A percentile compares a stretch with the other conserved stretches of the same genome.
Evolutionary conservation across 768 basidiomycete genomes (phyloP).

Genomic region (Pisolithus sp.): DNA sequence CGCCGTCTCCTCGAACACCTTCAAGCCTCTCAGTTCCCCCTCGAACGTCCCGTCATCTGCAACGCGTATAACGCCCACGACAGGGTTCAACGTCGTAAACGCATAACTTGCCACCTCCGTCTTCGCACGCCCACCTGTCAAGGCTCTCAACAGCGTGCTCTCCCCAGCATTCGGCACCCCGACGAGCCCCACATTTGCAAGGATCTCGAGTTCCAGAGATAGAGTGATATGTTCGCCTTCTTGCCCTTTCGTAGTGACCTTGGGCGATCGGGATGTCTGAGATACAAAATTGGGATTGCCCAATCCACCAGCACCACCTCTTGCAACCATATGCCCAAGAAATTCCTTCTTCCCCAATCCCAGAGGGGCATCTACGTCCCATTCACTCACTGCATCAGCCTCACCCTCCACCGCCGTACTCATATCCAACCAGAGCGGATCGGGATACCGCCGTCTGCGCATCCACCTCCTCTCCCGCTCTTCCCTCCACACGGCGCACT

Average conservation of each 20-base stretch:
- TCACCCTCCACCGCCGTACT: slow-evolving; percentile 44
- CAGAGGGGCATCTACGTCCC: slow-evolving; percentile 44
- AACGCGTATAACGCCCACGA: slow-evolving; percentile 85
- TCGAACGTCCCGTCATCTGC: slow-evolving; percentile 73
- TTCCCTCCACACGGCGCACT: slow-evolving; percentile 49
- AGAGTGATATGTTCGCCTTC: slow-evolving; percentile 71
- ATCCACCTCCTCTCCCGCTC: slow-evolving; percentile 54
- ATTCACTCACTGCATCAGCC: slow-evolving; percentile 36
- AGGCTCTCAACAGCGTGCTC: slow-evolving; percentile 83
- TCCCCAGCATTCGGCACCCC: slow-evolving; percentile 95
- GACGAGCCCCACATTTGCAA: slow-evolving; percentile 93
- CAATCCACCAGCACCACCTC: slow-evolving; percentile 74
- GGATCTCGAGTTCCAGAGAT: slow-evolving; percentile 86
- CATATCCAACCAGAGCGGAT: slow-evolving; percentile 56
- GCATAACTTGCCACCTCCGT: slow-evolving; percentile 86
- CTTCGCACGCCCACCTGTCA: slow-evolving; percentile 80
- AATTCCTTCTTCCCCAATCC: slow-evolving; percentile 48
- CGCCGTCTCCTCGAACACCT: slow-evolving; percentile 61
- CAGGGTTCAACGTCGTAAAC: slow-evolving; percentile 93
- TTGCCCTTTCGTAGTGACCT: slow-evolving; percentile 75
- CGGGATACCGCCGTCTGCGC: slow-evolving; percentile 34
- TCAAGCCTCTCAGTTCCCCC: slow-evolving; percentile 44
- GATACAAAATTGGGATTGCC: slow-evolving; percentile 87
- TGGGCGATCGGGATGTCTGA: slow-evolving; percentile 67
- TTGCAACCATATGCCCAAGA: slow-evolving; percentile 59